Evolutionary conservation across 163 green algal species (phyloP), one percentile per base, ranked within the genome.

Genomic region (Trebouxiophyceae sp.): DNA sequence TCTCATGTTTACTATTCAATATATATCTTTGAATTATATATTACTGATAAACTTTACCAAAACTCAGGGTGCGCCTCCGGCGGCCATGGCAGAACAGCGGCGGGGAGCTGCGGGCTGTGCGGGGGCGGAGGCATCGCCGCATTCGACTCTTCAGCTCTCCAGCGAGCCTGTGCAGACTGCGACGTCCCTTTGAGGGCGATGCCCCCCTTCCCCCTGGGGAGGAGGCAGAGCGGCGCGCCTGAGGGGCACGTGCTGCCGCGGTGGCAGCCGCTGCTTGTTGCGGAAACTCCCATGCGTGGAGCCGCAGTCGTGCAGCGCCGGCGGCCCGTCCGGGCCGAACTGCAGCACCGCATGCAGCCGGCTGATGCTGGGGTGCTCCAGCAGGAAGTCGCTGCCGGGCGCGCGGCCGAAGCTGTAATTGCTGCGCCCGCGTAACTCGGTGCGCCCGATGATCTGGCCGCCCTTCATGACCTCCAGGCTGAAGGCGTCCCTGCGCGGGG

Each of bases 221-320:
- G n/a, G n/a, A n/a, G n/a, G n/a, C n/a, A n/a, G n/a, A n/a, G n/a
- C n/a, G n/a, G n/a, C 68, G 2, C 34, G 71, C 72, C 69, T 71
- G 33, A 89, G 33, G 1, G 82, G 77, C 28, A 63, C 74, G 46
- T 85, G 67, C 2, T 84, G 70, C 6, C 67, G 47, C 1, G 77
- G 46, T 26, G 86, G 87, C 23, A 96, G 33, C 31, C 79, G 79
- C 47, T 79, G 61, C 67, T 95, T 94, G 78, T 97, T 97, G 1
- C 97, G 57, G 63, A 91, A 93, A 5, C 77, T 91, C 60, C 92
- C 91, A 59, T 97, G 91, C 1, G 89, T 92, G 65, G 65, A 86
- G 57, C 81, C 83, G 2, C 75, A 71, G 76, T 97, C 91, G 54
- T 77, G 90, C n/a, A 97, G 31, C 44, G 89, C 96, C 0, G 78